Evolutionary conservation across 2,329 filamentous ascomycete genomes (phyloP), one percentile per base, ranked within the genome.

Genomic region (Amphichorda felina): DNA sequence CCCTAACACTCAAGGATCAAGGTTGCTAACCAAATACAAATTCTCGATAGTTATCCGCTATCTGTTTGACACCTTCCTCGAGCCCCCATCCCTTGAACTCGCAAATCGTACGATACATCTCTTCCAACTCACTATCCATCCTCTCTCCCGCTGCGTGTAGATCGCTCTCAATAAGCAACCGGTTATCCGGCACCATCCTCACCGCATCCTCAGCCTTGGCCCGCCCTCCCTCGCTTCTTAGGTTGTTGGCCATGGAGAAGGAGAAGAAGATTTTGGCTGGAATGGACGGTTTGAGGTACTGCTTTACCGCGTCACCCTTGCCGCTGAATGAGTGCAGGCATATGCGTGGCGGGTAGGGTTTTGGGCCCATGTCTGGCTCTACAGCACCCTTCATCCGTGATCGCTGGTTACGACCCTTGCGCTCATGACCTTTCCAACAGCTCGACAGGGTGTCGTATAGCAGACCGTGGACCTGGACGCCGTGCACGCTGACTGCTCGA

Each of bases 251-350:
- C 1, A 69, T 70, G 1, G 84, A 94, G 50, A 95, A 94, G 0
- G 85, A 94, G 45, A 93, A 89, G 56, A 77, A 95, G 10, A 94
- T 68, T 14, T 75, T 67, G 0, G 76, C 74, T 0, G 87, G 87
- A 4, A 89, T 75, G 0, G 70, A 67, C 1, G 75, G 71, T 36
- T 82, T 70, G 17, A 83, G 60, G 45, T 93, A 94, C 51, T 85
- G 84, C 42, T 72, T 80, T 14, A 93, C 60, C 4, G 78, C 71
- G 27, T 89, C 78, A 4, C 74, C 65, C 3, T 80, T 72, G 0
- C 85, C 87, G 18, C 82, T 89, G 54, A 86, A 95, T 0, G 87
- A 94, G 54, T 95, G 88, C 40, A 95, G 71, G 49, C 88, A 95
- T 45, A 95, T 79, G 4, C 86, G 67, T 1, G 86, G 85, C 3